Percentiles rank a stretch among this genome's conserved stretches.
Conservation (phyloP, 179 eudicot species). For the Beta corolliflora region DNA sequence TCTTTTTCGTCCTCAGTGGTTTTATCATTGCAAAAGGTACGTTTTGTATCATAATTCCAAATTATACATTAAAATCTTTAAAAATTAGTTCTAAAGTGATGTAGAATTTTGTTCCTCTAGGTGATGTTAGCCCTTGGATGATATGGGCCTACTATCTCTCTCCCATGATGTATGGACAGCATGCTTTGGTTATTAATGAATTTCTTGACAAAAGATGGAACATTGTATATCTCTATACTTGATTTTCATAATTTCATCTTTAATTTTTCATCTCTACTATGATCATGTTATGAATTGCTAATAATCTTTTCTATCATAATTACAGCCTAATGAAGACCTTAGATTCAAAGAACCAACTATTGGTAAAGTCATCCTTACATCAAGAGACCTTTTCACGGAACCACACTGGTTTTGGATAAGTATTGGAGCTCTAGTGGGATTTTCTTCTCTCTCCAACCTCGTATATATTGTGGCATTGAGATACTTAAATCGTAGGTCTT, state of each 20-base stretch:
- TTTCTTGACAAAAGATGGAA: slow-evolving; percentile 22
- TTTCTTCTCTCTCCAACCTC: slow-evolving; percentile 62
- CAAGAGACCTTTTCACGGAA: slow-evolving; percentile 57
- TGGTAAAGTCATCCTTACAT: slow-evolving; percentile 59
- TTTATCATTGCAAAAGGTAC: slow-evolving; percentile 78
- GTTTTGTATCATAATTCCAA: background rate
- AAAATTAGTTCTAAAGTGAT: too few species aligned
- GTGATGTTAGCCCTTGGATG: slow-evolving; percentile 18
- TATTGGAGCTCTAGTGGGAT: slow-evolving; percentile 64
- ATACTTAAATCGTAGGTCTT: slow-evolving; percentile 59
- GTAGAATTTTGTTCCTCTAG: background rate
- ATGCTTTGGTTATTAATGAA: slow-evolving; percentile 27
- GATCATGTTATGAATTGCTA: background rate
- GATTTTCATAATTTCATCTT: background rate
- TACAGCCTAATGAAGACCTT: slow-evolving; percentile 55
- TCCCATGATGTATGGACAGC: slow-evolving; percentile 29
- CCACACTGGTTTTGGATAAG: slow-evolving; percentile 67
- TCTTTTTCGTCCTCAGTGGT: slow-evolving; percentile 79
- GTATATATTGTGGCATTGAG: slow-evolving; percentile 52
- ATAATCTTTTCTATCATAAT: background rate
- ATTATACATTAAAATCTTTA: too few species aligned
- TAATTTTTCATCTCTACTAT: too few species aligned
- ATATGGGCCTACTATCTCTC: slow-evolving; percentile 30
- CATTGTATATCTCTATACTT: background rate
- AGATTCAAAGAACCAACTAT: slow-evolving; percentile 55